A percentile compares a stretch with the other conserved stretches of the same genome.
phyloP scores from a whole-genome alignment of 306 rosid genomes.

The Lupinus albus region DNA sequence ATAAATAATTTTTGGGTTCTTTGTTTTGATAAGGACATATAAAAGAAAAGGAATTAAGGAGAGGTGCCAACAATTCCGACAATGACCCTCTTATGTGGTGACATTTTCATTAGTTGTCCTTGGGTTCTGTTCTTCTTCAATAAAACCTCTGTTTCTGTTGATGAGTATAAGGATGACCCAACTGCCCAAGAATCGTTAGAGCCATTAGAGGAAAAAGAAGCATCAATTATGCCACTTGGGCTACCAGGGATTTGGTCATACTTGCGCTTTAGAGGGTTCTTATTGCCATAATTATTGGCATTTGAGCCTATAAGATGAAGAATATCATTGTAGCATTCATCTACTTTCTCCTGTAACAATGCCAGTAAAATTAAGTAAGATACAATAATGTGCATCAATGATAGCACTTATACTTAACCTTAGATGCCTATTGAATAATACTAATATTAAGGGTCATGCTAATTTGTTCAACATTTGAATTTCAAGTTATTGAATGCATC shows the following conservation, averaged over 20 bases:
- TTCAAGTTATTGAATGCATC: too few species aligned
- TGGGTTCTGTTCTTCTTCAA: conserved; percentile 71
- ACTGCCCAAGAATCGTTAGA: conserved; percentile 83
- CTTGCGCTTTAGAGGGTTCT: conserved; percentile 57
- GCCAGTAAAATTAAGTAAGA: conserved; percentile 15
- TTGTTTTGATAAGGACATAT: conserved; percentile 4
- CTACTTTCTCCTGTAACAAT: conserved; percentile 73
- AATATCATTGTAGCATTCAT: conserved; percentile 65
- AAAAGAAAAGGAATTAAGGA: conserved; percentile 41
- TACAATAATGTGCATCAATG: conserved; percentile 34
- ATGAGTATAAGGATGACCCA: conserved; percentile 57
- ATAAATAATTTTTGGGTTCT: background rate
- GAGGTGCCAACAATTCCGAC: conserved; percentile 63
- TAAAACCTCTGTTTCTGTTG: conserved; percentile 54
- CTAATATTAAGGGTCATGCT: too few species aligned
- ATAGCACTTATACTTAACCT: conserved; percentile 18
- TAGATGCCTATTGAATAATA: background rate
- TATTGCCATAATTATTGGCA: conserved; percentile 18
- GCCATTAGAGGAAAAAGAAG: conserved; percentile 63
- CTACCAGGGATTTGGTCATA: conserved; percentile 60
- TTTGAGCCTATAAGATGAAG: conserved; percentile 46
- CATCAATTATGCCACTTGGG: conserved; percentile 84
- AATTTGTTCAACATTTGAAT: too few species aligned
- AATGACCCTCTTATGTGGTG: conserved; percentile 56
- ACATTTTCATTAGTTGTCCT: conserved; percentile 60